phyloP scores from a whole-genome alignment of 208 protist species.

The Angomonas deanei region DNA sequence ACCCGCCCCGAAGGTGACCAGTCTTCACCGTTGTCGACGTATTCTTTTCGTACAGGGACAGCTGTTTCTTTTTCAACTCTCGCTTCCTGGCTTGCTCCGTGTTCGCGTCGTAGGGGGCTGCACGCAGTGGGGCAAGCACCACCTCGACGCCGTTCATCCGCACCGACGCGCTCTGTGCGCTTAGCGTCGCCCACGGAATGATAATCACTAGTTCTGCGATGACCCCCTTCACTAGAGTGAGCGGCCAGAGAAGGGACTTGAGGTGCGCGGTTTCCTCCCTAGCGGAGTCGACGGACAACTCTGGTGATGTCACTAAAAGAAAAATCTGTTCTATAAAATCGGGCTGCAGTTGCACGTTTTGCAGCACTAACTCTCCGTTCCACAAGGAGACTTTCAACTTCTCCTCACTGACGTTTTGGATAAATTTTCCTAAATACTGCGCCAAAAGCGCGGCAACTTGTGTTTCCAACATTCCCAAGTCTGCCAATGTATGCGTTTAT shows the following conservation, averaged over 20 bases:
- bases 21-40: neutral
- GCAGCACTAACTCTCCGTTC: slow-evolving; percentile 68
- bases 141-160: slow-evolving; percentile 67
- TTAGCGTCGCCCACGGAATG: slow-evolving; percentile 76
- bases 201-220: slow-evolving; percentile 48
- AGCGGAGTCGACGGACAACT: neutral
- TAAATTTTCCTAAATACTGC: slow-evolving; percentile 57
- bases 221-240: slow-evolving; percentile 68
- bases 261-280: neutral
- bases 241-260: slow-evolving; percentile 53
- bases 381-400: slow-evolving; percentile 76
- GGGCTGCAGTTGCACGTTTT: slow-evolving; percentile 54
- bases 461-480: slow-evolving; percentile 60
- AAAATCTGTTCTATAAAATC: slow-evolving; percentile 61
- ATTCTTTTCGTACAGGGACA: slow-evolving; percentile 44
- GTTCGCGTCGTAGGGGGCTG: slow-evolving; percentile 29
- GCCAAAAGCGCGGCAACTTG: slow-evolving; percentile 64
- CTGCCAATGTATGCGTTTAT: no score
- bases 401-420: slow-evolving; percentile 66
- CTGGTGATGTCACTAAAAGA: slow-evolving; percentile 13
- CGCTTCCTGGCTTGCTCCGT: slow-evolving; percentile 49
- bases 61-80: slow-evolving; percentile 55
- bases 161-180: slow-evolving; percentile 54
- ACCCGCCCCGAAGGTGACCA: neutral
- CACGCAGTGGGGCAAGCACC: slow-evolving; percentile 59